These are phyloP conservation scores for Eustoma russellianum DNA, from an alignment of 257 asterid genomes.

Conservation along the genomic window DNA sequence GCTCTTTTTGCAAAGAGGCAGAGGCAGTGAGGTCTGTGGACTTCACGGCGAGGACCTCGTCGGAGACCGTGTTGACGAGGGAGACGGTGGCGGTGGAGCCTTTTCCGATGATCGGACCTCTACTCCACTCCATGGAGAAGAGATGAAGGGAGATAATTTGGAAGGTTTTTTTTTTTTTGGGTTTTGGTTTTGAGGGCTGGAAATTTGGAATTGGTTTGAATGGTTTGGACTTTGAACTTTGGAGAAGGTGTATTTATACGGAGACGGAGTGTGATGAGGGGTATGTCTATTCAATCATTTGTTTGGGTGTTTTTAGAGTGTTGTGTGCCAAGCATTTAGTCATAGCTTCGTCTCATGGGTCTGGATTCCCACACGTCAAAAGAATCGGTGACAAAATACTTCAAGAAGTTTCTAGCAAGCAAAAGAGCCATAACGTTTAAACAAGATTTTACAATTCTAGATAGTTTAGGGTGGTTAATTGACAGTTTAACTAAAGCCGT, in stretches of 20 bases:
- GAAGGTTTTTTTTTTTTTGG: background rate
- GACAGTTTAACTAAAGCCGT: too few relatives aligned
- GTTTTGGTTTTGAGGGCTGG: background rate
- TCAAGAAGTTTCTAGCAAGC: too few relatives aligned
- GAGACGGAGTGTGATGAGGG: too few relatives aligned
- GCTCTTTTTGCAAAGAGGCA: slow-evolving; percentile 36
- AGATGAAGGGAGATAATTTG: background rate
- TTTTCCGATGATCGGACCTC: slow-evolving; percentile 67
- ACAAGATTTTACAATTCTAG: too few relatives aligned
- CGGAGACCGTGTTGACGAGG: slow-evolving; percentile 41
- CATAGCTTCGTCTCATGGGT: too few relatives aligned
- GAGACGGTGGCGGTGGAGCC: slow-evolving; percentile 75
- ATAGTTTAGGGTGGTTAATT: too few relatives aligned
- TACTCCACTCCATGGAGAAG: slow-evolving; percentile 45
- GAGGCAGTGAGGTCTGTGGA: slow-evolving; percentile 44
- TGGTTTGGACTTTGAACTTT: background rate
- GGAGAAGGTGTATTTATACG: background rate
- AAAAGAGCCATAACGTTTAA: too few relatives aligned
- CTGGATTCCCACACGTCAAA: too few relatives aligned
- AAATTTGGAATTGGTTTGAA: background rate
- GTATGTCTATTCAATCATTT: too few relatives aligned
- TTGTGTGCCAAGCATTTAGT: too few relatives aligned
- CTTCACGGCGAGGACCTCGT: slow-evolving; percentile 62
- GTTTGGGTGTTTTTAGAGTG: too few relatives aligned
- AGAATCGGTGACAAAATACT: too few relatives aligned